A percentile compares a stretch with the other conserved stretches of the same genome.
phyloP scores from a whole-genome alignment of 2,329 filamentous ascomycete species.

The Drechslerella coelobrocha region DNA sequence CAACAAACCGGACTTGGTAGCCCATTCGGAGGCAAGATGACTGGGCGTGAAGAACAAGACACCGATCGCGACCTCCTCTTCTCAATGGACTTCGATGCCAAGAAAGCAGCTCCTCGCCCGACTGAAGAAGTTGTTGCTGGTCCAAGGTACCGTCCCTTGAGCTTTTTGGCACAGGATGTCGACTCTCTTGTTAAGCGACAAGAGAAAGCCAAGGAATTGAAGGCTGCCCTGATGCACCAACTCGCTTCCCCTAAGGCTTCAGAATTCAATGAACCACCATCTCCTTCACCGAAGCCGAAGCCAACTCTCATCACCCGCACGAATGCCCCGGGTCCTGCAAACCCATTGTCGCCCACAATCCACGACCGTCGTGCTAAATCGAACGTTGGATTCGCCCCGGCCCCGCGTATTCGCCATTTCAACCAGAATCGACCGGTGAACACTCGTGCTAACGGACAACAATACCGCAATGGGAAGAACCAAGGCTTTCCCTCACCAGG shows the following conservation, averaged over 20 bases:
- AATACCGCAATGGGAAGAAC: constrained; percentile 24
- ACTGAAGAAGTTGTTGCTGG: constrained; percentile 36
- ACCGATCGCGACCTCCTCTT: constrained; percentile 41
- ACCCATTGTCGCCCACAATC: constrained; percentile 34
- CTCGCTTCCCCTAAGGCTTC: constrained; percentile 14
- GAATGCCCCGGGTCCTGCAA: constrained; percentile 13
- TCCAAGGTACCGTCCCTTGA: constrained; percentile 42
- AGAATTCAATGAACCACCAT: constrained; percentile 22
- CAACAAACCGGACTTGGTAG: constrained; percentile 32
- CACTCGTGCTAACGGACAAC: constrained; percentile 40
- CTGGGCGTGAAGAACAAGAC: constrained; percentile 23
- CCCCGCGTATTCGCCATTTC: constrained; percentile 42
- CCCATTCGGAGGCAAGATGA: constrained; percentile 36
- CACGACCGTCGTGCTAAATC: constrained; percentile 41
- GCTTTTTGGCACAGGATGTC: constrained; percentile 31
- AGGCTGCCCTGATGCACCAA: constrained; percentile 36
- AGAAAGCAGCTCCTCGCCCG: constrained; percentile 27
- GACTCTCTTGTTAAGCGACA: constrained; percentile 46
- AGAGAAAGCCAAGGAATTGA: constrained; percentile 43
- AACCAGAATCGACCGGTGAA: constrained; percentile 46
- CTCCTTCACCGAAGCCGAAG: constrained; percentile 36
- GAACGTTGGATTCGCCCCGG: constrained; percentile 41
- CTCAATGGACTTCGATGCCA: constrained; percentile 42
- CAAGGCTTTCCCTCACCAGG: constrained; percentile 15
- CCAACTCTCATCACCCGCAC: neutral